Base-by-base conservation (phyloP, 139 green algal genomes). In the Auxenochlorella pyrenoidosa region DNA sequence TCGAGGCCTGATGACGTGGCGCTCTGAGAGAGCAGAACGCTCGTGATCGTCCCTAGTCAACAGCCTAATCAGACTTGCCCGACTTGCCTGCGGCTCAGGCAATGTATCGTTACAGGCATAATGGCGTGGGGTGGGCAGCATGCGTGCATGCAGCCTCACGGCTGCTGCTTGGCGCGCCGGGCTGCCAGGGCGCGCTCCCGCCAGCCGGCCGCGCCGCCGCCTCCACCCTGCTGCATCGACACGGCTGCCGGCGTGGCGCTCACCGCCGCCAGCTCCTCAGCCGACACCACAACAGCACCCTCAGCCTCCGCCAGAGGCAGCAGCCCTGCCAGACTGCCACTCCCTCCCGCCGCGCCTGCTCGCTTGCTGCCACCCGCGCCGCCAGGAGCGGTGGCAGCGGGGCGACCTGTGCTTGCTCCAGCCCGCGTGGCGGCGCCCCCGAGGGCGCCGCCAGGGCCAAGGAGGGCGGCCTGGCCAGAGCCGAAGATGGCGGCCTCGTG, bases 401-500 rank as follows among this genome's bases (percentile, higher is more conserved):
- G 3, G 2, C n/a, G 6, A 34, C 68, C 68, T 12, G 4, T 28
- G 68, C 68, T 38, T 44, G 34, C 68, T 44, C 68, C 68, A 5
- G 68, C 68, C 12, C 21, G 32, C 66, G 0, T 44, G 34, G n/a
- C 54, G 16, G 54, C 54, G 54, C 54, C 54, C 15, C 54, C 66
- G 19, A 32, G 32, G 66, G 30, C 30, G 76, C 44, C 30, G 4
- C 44, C 77, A 30, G n/a, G n/a, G 8, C 77, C 80, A 77, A 85
- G 77, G 63, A 85, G 77, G 63, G 80, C 80, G 32, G 60, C 80
- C 19, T 41, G n/a, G 4, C 44, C 77, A 30, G n/a, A 58, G 8
- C 77, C 80, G 65, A 85, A 85, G 63, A 85, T 85, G 63, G 80
- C 80, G 32, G 60, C 80, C 19, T 41, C 80, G 30, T 85, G 80